A percentile compares a stretch with the other conserved stretches of the same genome.
These are phyloP conservation scores for Umbelopsis sp. DNA, from an alignment of 192 early-diverging fungal species.

Conservation along the genomic window DNA sequence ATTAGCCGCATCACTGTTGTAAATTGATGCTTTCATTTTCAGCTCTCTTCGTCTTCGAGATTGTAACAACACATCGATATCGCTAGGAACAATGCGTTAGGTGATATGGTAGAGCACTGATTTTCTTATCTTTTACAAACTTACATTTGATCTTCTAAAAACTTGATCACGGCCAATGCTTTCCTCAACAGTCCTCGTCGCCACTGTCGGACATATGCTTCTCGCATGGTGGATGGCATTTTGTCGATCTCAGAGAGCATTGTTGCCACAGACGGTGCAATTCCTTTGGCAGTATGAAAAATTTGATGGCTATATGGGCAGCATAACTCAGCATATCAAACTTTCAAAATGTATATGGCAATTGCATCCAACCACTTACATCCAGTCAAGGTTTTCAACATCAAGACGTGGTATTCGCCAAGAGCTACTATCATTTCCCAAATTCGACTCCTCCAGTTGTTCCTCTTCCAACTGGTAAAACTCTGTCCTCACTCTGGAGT, in stretches of 20 bases:
- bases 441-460: conserved; percentile 1
- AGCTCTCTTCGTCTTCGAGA: not conserved
- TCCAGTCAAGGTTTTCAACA: not conserved
- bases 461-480: conserved; percentile 14
- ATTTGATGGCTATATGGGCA: conserved; percentile 39
- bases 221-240: conserved; percentile 49
- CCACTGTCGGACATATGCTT: conserved; percentile 55
- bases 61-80: conserved; percentile 2
- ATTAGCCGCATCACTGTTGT: not conserved
- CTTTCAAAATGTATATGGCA: not conserved
- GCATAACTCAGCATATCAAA: not conserved
- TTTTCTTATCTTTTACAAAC: not conserved
- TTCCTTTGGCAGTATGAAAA: conserved; percentile 35
- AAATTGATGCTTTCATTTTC: not conserved
- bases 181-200: conserved; percentile 44
- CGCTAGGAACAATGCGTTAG: not conserved
- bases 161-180: conserved; percentile 48
- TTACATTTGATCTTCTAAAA: conserved; percentile 40
- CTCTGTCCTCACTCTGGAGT: conserved; percentile 23
- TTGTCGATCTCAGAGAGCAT: conserved; percentile 43
- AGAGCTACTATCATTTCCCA: not conserved
- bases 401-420: conserved; percentile 8
- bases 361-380: not conserved
- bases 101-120: too few relatives aligned
- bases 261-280: conserved; percentile 50